phyloP scores from a whole-genome alignment of 1,284 basidiomycete genomes.

The Bjerkandera adusta region DNA sequence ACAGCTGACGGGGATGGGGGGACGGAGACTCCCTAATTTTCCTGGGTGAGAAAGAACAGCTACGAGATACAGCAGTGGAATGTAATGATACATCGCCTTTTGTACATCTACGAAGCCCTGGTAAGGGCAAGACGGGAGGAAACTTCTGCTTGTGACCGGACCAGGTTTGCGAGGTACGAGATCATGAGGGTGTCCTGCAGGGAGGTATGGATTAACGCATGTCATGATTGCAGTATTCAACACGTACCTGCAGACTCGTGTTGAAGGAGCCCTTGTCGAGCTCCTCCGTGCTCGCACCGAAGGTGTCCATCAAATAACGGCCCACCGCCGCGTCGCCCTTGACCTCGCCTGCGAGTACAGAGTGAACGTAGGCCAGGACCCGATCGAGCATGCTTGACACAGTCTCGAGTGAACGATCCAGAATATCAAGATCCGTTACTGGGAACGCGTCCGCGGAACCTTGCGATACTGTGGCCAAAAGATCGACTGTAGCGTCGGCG shows the following conservation, averaged over 20 bases:
- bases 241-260: conserved; percentile 64
- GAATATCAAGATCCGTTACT: conserved; percentile 59
- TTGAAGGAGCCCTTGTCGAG: conserved; percentile 77
- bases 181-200: conserved; percentile 89
- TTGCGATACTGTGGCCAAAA: conserved; percentile 52
- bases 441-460: conserved; percentile 49
- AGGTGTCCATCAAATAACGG: conserved; percentile 89
- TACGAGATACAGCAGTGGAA: conserved; percentile 15
- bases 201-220: too few species aligned
- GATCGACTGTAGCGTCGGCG: conserved; percentile 57
- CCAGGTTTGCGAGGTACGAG: conserved; percentile 92
- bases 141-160: conserved; percentile 93
- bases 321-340: conserved; percentile 88
- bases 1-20: conserved; percentile 51
- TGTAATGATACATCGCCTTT: conserved; percentile 19
- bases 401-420: conserved; percentile 70
- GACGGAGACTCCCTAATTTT: background rate
- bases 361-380: conserved; percentile 84
- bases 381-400: conserved; percentile 83
- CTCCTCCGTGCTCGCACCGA: conserved; percentile 66
- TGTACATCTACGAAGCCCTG: conserved; percentile 24
- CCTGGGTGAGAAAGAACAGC: conserved; percentile 3
- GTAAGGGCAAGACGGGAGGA: conserved; percentile 87
- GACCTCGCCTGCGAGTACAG: conserved; percentile 76
- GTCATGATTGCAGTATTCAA: background rate